Evolutionary conservation across 176 grass and related monocot species (phyloP).

Genomic region (Zea mays): Zm-B73-REFERENCE-NAM-5.0 NC_050099.1:23291001-23291500

Average conservation of each 20-base stretch:
- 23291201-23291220: background rate
- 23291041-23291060: constrained; percentile 33
- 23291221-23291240: background rate
- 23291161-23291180: constrained; percentile 12
- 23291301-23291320: background rate
- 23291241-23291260: background rate
- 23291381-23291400: too few relatives aligned
- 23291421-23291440: too few relatives aligned
- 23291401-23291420: too few relatives aligned
- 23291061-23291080: constrained; percentile 14
- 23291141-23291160: constrained; percentile 43
- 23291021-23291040: constrained; percentile 14
- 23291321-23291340: constrained; percentile 1
- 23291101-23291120: constrained; percentile 48
- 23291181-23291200: constrained; percentile 18
- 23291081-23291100: constrained; percentile 31
- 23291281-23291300: background rate
- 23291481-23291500: too few relatives aligned
- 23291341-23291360: background rate
- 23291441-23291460: too few relatives aligned
- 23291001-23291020: constrained; percentile 38
- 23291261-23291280: background rate
- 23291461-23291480: too few relatives aligned
- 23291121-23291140: constrained; percentile 37
- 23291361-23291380: background rate